Percentiles rank a stretch among this genome's conserved stretches.
Conservation (phyloP, 352 stramenopile genomes). For the Phytophthora vignae region DNA sequence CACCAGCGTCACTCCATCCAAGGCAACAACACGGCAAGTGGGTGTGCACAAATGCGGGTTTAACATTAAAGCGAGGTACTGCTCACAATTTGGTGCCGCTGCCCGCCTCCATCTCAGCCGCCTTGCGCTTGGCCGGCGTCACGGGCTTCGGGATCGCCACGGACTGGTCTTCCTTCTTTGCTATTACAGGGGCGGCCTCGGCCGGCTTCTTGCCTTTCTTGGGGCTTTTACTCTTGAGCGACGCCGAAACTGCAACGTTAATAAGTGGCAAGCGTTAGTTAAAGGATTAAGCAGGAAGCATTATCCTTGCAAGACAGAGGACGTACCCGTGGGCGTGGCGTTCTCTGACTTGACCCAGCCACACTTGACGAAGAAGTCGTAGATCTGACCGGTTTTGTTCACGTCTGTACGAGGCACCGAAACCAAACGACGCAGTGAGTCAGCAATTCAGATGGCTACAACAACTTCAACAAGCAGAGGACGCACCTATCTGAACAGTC, state of each 20-base stretch:
- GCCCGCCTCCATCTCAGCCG: slow-evolving; percentile 47
- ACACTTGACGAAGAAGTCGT: slow-evolving; percentile 92
- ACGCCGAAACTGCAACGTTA: slow-evolving; percentile 34
- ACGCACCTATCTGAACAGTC: slow-evolving; percentile 92
- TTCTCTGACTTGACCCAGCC: slow-evolving; percentile 84
- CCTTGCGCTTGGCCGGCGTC: slow-evolving; percentile 65
- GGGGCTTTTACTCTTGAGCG: slow-evolving; percentile 34
- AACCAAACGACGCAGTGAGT: slow-evolving; percentile 18
- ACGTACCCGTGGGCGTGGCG: slow-evolving; percentile 62
- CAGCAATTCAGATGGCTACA: slow-evolving; percentile 17
- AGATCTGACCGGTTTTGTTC: slow-evolving; percentile 87
- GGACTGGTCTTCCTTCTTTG: slow-evolving; percentile 21
- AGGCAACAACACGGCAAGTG: background rate
- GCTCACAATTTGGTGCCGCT: slow-evolving; percentile 29
- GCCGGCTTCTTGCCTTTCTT: slow-evolving; percentile 31
- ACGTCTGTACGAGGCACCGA: slow-evolving; percentile 59
- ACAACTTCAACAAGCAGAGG: slow-evolving; percentile 2
- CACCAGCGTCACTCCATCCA: slow-evolving; percentile 10
- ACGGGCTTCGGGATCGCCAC: slow-evolving; percentile 12
- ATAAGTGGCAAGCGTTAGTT: slow-evolving; percentile 2
- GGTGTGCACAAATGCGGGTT: slow-evolving; percentile 9
- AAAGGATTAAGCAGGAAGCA: background rate
- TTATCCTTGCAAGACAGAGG: background rate
- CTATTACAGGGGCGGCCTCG: slow-evolving; percentile 21
- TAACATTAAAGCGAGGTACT: slow-evolving; percentile 19